These are phyloP conservation scores for Friedmanniomyces endolithicus DNA, from an alignment of 495 filamentous ascomycete genomes.

Conservation along the genomic window DNA sequence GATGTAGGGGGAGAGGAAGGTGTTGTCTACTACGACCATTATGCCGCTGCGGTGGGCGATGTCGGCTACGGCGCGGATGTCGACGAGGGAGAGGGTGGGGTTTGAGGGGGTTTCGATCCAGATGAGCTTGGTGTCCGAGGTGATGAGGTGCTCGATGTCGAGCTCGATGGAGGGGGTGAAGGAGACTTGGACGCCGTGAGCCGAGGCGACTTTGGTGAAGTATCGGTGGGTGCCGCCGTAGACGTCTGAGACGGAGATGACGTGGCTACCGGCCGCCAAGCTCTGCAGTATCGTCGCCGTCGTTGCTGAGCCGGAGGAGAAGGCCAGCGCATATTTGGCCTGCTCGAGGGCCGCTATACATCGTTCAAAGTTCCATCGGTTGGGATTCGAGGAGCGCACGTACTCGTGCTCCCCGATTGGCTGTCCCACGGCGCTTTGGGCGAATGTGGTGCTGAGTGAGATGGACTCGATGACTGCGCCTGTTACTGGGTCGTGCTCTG, in stretches of 20 bases:
- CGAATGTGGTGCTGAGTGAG: conserved; percentile 89
- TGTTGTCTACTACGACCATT: conserved; percentile 95
- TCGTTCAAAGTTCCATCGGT: conserved; percentile 81
- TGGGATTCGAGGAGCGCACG: conserved; percentile 81
- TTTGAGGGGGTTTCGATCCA: conserved; percentile 97
- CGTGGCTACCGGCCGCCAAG: conserved; percentile 80
- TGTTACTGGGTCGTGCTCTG: conserved; percentile 77
- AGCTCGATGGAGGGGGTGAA: conserved; percentile 86
- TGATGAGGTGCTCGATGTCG: conserved; percentile 71
- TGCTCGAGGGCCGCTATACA: conserved; percentile 86
- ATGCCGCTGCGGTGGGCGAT: conserved; percentile 81
- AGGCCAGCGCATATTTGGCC: conserved; percentile 85
- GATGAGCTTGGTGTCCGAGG: conserved; percentile 79
- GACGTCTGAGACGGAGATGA: conserved; percentile 91
- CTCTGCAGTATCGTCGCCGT: conserved; percentile 89
- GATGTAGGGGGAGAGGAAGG: conserved; percentile 88
- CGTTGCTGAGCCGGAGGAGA: conserved; percentile 86
- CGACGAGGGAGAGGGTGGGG: conserved; percentile 80
- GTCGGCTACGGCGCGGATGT: conserved; percentile 72
- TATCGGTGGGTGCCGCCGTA: conserved; percentile 97
- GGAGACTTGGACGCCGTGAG: conserved; percentile 87
- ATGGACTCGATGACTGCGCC: conserved; percentile 94
- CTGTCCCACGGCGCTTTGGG: conserved; percentile 69
- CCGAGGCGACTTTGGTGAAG: conserved; percentile 93
- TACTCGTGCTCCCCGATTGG: conserved; percentile 86